phyloP scores from a whole-genome alignment of 805 yeast species.

The Wickerhamomyces ciferrii region DNA sequence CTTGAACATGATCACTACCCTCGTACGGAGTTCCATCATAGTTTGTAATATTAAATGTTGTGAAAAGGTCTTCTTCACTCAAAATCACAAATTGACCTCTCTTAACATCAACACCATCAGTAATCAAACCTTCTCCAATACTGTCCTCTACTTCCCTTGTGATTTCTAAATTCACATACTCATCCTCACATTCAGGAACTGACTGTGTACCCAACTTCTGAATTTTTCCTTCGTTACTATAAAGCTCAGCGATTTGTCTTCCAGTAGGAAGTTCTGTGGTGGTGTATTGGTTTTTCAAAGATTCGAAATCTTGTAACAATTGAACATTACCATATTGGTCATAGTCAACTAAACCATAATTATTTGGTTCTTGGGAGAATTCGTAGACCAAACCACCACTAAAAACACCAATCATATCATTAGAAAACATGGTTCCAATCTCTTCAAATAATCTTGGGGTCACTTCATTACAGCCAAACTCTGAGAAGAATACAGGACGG shows the following conservation, averaged over 20 bases:
- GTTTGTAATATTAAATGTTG: conserved; percentile 37
- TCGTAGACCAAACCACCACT: conserved; percentile 94
- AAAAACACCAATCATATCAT: conserved; percentile 68
- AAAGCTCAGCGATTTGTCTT: conserved; percentile 17
- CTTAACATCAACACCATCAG: conserved; percentile 40
- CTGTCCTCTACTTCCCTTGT: conserved; percentile 33
- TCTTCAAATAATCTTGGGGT: conserved; percentile 78
- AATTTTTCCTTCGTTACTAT: conserved; percentile 16
- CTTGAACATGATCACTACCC: conserved; percentile 17
- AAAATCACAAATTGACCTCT: conserved; percentile 48
- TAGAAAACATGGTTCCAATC: conserved; percentile 60
- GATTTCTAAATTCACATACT: conserved; percentile 38
- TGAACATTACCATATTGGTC: conserved; percentile 40
- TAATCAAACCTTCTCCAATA: conserved; percentile 39
- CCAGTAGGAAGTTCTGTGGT: conserved; percentile 27
- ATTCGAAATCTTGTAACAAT: conserved; percentile 51
- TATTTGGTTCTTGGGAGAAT: conserved; percentile 70
- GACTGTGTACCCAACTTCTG: conserved; percentile 19
- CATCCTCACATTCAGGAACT: conserved; percentile 30
- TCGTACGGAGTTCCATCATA: conserved; percentile 32
- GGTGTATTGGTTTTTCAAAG: conserved; percentile 42
- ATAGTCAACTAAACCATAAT: conserved; percentile 79
- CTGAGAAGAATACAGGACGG: conserved; percentile 83
- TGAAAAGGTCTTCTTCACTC: conserved; percentile 34
- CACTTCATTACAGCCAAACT: conserved; percentile 86